Evolutionary conservation across 169 alveolate species (phyloP).

Genomic region (Theileria orientalis): DNA sequence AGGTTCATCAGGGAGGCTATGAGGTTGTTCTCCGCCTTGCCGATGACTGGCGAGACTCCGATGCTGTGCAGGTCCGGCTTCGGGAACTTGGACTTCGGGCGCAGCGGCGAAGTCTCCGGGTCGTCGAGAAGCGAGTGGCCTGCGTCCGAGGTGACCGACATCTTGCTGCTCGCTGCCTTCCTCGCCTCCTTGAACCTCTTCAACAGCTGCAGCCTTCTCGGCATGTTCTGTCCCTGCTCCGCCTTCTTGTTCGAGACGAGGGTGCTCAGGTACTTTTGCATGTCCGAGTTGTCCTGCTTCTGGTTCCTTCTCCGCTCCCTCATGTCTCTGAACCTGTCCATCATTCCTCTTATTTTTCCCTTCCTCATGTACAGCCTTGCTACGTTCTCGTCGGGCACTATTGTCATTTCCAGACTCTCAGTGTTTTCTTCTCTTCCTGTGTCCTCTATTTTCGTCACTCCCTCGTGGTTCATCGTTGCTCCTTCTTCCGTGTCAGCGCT

Average conservation of each 20-base stretch:
- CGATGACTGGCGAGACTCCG: neutral
- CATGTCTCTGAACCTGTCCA: slow-evolving; percentile 3
- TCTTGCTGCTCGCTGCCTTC: neutral
- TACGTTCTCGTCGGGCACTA: neutral
- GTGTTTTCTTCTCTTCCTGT: neutral
- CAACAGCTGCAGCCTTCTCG: neutral
- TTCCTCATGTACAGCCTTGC: slow-evolving; percentile 10
- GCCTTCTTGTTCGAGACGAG: neutral
- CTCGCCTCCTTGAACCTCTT: neutral
- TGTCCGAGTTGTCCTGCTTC: slow-evolving; percentile 9
- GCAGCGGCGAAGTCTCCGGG: neutral
- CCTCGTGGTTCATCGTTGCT: slow-evolving; percentile 1
- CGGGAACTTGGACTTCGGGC: neutral
- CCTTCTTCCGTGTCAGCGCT: neutral
- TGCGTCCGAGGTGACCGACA: neutral
- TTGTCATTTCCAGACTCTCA: neutral
- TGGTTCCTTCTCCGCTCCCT: slow-evolving; percentile 9
- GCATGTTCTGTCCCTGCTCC: neutral
- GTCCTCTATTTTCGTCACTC: neutral
- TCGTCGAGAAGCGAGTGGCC: neutral
- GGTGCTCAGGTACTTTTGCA: neutral
- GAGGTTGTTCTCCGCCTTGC: neutral
- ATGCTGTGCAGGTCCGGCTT: neutral
- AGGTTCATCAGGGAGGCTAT: neutral
- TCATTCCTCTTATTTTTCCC: slow-evolving; percentile 1